Percentiles rank a stretch among this genome's conserved stretches.
These are phyloP conservation scores for Oehlia diaphana DNA, from an alignment of 192 early-diverging fungal genomes.

Conservation along the genomic window DNA sequence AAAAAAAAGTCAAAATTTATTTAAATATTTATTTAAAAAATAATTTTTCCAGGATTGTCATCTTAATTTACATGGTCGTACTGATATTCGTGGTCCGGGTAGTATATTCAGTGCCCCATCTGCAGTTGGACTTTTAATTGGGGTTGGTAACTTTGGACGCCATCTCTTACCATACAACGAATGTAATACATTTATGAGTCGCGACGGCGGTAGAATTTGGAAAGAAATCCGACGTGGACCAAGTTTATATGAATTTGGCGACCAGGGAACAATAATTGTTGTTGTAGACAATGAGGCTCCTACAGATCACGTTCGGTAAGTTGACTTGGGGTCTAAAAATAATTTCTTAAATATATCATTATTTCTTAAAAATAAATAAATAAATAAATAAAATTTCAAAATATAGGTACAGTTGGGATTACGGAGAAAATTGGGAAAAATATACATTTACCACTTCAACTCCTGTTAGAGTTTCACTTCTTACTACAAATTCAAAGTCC, in stretches of 20 bases:
- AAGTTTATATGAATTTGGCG: constrained; percentile 82
- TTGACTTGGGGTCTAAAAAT: background rate
- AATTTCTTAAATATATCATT: background rate
- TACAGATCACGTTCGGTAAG: constrained; percentile 62
- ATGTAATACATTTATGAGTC: constrained; percentile 75
- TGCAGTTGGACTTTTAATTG: constrained; percentile 83
- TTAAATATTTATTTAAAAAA: background rate
- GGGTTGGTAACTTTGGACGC: constrained; percentile 85
- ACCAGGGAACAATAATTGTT: constrained; percentile 85
- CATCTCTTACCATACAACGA: constrained; percentile 59
- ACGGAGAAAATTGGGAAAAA: constrained; percentile 72
- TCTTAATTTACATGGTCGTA: constrained; percentile 81
- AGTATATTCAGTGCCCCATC: constrained; percentile 66
- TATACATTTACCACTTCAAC: constrained; percentile 56
- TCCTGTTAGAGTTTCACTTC: constrained; percentile 58
- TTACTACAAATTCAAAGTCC: constrained; percentile 65
- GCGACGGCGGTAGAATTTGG: constrained; percentile 86
- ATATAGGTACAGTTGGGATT: constrained; percentile 66
- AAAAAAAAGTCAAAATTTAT: background rate
- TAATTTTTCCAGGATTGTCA: constrained; percentile 52
- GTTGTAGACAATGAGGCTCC: constrained; percentile 72
- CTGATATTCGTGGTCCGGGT: constrained; percentile 59
- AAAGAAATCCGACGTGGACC: constrained; percentile 61
- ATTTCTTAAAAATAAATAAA: background rate
- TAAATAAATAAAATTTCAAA: background rate